phyloP scores from a whole-genome alignment of 768 basidiomycete genomes.

The Mycena pura region DNA sequence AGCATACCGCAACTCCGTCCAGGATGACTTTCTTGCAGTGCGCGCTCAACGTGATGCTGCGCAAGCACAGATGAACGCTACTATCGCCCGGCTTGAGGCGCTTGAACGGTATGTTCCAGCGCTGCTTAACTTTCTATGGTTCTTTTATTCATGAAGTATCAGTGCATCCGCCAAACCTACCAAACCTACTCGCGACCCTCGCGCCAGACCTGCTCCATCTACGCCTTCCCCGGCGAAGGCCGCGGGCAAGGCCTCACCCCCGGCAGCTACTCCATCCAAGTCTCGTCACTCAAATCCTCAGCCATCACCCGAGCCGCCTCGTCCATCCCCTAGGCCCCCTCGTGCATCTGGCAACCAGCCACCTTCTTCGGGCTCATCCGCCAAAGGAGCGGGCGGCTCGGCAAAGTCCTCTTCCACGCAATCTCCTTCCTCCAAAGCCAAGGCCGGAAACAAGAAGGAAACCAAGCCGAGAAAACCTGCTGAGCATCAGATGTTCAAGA shows the following conservation, averaged over 20 bases:
- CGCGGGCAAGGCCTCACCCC: background rate
- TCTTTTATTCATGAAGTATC: background rate
- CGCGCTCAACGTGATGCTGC: background rate
- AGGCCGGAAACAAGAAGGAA: background rate
- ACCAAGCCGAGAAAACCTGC: background rate
- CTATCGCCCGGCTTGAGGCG: background rate
- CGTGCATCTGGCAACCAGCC: no score
- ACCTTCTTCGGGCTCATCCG: background rate
- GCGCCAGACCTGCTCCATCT: background rate
- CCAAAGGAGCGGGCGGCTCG: background rate
- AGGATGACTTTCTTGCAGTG: background rate
- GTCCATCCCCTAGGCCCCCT: background rate
- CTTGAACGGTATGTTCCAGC: background rate
- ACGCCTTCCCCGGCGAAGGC: background rate
- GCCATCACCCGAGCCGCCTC: background rate
- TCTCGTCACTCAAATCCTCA: background rate
- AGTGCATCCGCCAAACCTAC: background rate
- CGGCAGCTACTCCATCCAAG: background rate
- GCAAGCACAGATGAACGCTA: background rate
- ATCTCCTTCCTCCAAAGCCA: background rate
- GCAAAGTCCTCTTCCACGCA: background rate
- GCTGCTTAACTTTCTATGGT: background rate
- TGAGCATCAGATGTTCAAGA: constrained; percentile 14
- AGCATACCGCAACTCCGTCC: background rate
- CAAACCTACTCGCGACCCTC: background rate